Base-by-base conservation (phyloP, 2,329 filamentous ascomycete genomes). In the Lachnellula occidentalis region DNA sequence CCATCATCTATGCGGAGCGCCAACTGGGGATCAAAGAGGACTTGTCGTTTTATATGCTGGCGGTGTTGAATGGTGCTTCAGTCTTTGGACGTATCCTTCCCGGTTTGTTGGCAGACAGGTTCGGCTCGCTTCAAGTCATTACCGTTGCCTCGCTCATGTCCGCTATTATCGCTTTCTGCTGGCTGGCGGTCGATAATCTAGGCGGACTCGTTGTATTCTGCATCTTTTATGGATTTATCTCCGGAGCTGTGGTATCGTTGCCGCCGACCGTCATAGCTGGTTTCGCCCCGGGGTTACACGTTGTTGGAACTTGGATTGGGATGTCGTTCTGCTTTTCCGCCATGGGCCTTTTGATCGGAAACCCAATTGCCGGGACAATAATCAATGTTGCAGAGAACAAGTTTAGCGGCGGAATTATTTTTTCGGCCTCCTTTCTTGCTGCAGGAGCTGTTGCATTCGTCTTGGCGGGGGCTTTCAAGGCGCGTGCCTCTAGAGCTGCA, bases 221-320 rank as follows among this genome's bases (percentile, higher is more conserved):
- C 7, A 73, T 78, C 21, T 67, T 87, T 7, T 89, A 85, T 59
- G 86, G 86, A 19, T 87, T 88, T 65, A 76, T 76, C 21, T 83
- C 80, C 0, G 86, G 86, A 11, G 79, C 79, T 2, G 86, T 83
- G 59, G 78, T 87, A 34, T 79, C 79, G 1, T 70, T 89, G 6
- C 73, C 75, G 0, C 81, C 86, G 0, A 78, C 84, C 0, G 72
- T 86, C 12, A 73, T 90, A 36, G 57, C n/a, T 21, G 55, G 22
- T 17, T 54, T 42, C 21, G 84, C 83, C 17, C 57, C 36, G 2
- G 50, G 1, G 83, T 88, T 64, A 48, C 58, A 2, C 63, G 66
- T 1, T 61, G 36, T 36, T 47, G 69, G 12, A 62, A 68, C 19
- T 67, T 67, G 1, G 48, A 68, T 14, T 67, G 67, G 2, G 57